Evolutionary conservation across 2,329 filamentous ascomycete species (phyloP).

Genomic region (Fusarium sp.): DNA sequence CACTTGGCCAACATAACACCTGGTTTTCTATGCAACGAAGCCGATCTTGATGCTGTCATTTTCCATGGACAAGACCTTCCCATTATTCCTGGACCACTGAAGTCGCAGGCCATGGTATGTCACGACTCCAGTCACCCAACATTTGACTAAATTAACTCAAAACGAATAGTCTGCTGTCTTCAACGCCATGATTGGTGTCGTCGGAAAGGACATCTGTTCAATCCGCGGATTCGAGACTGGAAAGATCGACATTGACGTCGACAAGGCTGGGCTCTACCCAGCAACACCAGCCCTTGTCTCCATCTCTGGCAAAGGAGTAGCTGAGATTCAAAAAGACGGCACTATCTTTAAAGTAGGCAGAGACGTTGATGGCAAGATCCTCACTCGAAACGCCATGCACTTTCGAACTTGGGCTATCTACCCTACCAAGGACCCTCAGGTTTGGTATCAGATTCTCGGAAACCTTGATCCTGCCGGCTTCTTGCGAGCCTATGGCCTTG

Average conservation of each 20-base stretch:
- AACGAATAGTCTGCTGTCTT: not conserved
- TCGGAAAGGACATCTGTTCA: not conserved
- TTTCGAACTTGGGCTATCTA: slow-evolving; percentile 51
- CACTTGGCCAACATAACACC: not conserved
- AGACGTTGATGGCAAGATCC: not conserved
- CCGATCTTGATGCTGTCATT: not conserved
- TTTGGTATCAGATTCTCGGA: slow-evolving; percentile 64
- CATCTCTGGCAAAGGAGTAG: not conserved
- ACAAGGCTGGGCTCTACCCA: not conserved
- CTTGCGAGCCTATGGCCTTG: not conserved
- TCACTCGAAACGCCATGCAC: not conserved
- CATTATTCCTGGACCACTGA: not conserved
- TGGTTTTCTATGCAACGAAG: not conserved
- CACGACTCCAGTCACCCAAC: not conserved
- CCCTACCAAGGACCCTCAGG: slow-evolving; percentile 56
- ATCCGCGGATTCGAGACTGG: not conserved
- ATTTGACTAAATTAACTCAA: not conserved
- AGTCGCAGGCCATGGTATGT: not conserved
- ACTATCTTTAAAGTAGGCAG: not conserved
- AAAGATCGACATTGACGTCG: not conserved
- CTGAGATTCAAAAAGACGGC: not conserved
- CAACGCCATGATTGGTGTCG: not conserved
- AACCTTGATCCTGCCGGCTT: slow-evolving; percentile 49
- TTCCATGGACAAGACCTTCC: not conserved
- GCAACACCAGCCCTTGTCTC: not conserved